phyloP scores from a whole-genome alignment of 352 stramenopile genomes.

The Pilasporangium apinafurcum region DNA sequence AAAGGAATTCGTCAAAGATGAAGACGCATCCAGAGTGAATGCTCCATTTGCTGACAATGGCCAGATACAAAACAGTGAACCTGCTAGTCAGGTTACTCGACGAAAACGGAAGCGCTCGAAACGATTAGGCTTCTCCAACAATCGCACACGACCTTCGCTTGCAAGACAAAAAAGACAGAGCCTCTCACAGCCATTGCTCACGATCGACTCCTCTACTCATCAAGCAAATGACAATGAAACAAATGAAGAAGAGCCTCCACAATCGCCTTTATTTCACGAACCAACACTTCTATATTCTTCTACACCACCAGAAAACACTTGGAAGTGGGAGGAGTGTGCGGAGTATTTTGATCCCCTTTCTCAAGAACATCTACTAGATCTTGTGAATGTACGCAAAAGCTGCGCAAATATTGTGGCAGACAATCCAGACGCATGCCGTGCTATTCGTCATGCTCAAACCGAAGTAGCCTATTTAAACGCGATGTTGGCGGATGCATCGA shows the following conservation, averaged over 20 bases:
- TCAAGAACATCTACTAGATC: constrained; percentile 46
- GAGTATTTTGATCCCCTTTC: constrained; percentile 47
- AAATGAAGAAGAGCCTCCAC: constrained; percentile 9
- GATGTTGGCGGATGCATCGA: constrained; percentile 36
- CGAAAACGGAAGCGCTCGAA: constrained; percentile 42
- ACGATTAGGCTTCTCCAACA: constrained; percentile 24
- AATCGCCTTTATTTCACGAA: constrained; percentile 35
- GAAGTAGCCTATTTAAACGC: constrained; percentile 33
- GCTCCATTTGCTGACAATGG: no score
- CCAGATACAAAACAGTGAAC: no score
- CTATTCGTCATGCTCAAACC: constrained; percentile 5
- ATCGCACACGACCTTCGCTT: background rate
- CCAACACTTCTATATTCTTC: constrained; percentile 35
- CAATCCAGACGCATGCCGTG: constrained; percentile 19
- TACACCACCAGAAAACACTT: constrained; percentile 24
- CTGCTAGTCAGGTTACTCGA: background rate
- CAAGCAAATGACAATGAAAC: constrained; percentile 4
- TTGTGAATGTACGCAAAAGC: constrained; percentile 40
- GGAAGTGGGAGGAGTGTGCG: constrained; percentile 58
- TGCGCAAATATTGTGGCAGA: constrained; percentile 47
- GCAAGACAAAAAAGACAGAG: constrained; percentile 8
- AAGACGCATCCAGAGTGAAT: no score
- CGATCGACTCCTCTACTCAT: constrained; percentile 16
- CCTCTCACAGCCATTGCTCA: constrained; percentile 10
- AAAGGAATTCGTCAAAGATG: no score